Conservation (phyloP, 495 filamentous ascomycete genomes). For the Aspergillus sclerotioniger region DNA sequence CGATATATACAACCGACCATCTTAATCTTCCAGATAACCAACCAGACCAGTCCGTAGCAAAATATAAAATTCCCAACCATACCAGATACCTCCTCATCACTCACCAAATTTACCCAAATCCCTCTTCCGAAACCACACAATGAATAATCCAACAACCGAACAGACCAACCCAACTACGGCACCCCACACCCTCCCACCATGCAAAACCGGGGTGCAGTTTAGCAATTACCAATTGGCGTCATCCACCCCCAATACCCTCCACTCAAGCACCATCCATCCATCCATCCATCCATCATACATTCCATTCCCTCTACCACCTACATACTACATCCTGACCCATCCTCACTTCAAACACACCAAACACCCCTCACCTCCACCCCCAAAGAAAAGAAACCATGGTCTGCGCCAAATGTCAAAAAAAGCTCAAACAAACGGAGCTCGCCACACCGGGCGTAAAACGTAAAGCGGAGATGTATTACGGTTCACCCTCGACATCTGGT, state of each 20-base stretch:
- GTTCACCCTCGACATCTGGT: slow-evolving; percentile 59
- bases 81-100: too few species aligned
- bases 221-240: background rate
- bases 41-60: too few species aligned
- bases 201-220: background rate
- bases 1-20: too few species aligned
- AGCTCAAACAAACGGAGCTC: slow-evolving; percentile 59
- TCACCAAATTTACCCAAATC: too few species aligned
- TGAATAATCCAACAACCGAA: background rate
- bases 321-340: background rate
- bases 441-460: slow-evolving; percentile 69
- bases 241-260: background rate
- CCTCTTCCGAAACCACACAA: too few species aligned
- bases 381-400: slow-evolving; percentile 54
- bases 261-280: background rate
- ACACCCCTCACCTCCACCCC: too few species aligned
- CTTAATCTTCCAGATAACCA: too few species aligned
- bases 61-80: too few species aligned
- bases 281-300: background rate
- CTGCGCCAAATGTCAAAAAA: slow-evolving; percentile 65
- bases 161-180: background rate
- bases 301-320: background rate
- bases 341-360: background rate
- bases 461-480: slow-evolving; percentile 71
- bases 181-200: background rate